phyloP scores from a whole-genome alignment of 2,329 filamentous ascomycete species.

The Acephala macrosclerotiorum region DNA sequence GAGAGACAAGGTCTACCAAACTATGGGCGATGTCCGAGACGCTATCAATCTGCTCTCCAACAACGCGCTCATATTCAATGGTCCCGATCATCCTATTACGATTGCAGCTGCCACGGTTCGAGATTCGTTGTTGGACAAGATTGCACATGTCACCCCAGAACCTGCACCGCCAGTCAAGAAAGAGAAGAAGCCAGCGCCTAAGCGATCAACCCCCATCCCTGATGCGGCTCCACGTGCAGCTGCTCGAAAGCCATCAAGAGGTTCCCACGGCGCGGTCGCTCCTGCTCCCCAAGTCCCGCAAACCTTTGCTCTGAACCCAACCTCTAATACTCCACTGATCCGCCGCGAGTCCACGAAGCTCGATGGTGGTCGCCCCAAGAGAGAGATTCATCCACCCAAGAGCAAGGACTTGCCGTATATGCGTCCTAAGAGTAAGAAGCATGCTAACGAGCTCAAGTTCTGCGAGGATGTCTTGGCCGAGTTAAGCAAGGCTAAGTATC shows the following conservation, averaged over 20 bases:
- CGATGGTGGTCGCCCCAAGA: constrained; percentile 84
- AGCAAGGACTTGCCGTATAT: constrained; percentile 91
- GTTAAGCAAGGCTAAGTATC: constrained; percentile 76
- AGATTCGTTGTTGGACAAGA: constrained; percentile 64
- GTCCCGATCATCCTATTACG: constrained; percentile 76
- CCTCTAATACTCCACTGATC: constrained; percentile 77
- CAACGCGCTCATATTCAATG: constrained; percentile 87
- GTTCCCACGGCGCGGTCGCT: constrained; percentile 42
- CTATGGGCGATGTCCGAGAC: constrained; percentile 74
- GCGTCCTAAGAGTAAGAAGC: constrained; percentile 90
- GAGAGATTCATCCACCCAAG: constrained; percentile 91
- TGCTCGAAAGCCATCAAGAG: constrained; percentile 48
- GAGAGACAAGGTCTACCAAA: constrained; percentile 69
- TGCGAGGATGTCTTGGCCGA: constrained; percentile 84
- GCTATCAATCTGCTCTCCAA: constrained; percentile 81
- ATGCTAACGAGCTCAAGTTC: constrained; percentile 88
- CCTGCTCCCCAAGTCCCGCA: constrained; percentile 52
- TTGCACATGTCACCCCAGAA: constrained; percentile 53
- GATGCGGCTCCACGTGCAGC: constrained; percentile 47
- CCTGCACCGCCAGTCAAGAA: constrained; percentile 63
- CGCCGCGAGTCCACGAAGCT: constrained; percentile 83
- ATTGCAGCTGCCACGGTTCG: constrained; percentile 61
- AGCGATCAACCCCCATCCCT: constrained; percentile 47
- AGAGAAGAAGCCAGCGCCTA: constrained; percentile 64
- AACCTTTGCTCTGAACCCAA: constrained; percentile 78